Conservation (phyloP, 2,329 filamentous ascomycete species). For the Alternaria viburni region DNA sequence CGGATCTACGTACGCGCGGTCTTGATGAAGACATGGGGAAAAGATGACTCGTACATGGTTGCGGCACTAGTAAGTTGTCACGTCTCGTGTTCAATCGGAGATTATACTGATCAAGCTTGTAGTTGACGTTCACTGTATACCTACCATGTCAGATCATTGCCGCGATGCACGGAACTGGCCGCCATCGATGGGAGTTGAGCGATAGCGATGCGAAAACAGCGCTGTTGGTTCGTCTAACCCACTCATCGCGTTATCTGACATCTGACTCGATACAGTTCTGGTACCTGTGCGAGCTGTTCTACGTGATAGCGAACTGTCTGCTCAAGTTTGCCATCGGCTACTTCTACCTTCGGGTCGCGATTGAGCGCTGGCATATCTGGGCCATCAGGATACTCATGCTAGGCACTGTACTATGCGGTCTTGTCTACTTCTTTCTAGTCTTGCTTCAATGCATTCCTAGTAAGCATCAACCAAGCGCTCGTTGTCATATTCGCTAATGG, state of each 20-base stretch:
- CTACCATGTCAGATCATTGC: constrained; percentile 49
- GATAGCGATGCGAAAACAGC: constrained; percentile 38
- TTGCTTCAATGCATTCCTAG: constrained; percentile 61
- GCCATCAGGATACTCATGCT: constrained; percentile 57
- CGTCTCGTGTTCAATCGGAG: too few species aligned
- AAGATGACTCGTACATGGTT: constrained; percentile 52
- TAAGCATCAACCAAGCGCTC: constrained; percentile 1
- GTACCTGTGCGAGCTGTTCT: constrained; percentile 65
- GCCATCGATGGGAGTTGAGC: constrained; percentile 44
- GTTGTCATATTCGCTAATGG: not conserved
- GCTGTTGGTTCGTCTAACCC: constrained; percentile 28
- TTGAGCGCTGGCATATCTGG: constrained; percentile 53
- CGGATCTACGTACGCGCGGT: constrained; percentile 47
- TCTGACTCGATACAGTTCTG: constrained; percentile 50
- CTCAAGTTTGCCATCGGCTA: constrained; percentile 60
- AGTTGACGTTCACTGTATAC: constrained; percentile 50
- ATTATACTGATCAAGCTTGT: not conserved
- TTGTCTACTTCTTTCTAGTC: constrained; percentile 59
- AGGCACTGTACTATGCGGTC: constrained; percentile 54
- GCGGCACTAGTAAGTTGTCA: constrained; percentile 38
- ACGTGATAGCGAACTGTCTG: constrained; percentile 56
- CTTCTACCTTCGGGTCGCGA: constrained; percentile 61
- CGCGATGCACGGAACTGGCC: constrained; percentile 49
- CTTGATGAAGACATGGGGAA: constrained; percentile 48
- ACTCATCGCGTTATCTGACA: not conserved